These are phyloP conservation scores for Penicillium brasilianum DNA, from an alignment of 2,329 filamentous ascomycete species.

Conservation along the genomic window DNA sequence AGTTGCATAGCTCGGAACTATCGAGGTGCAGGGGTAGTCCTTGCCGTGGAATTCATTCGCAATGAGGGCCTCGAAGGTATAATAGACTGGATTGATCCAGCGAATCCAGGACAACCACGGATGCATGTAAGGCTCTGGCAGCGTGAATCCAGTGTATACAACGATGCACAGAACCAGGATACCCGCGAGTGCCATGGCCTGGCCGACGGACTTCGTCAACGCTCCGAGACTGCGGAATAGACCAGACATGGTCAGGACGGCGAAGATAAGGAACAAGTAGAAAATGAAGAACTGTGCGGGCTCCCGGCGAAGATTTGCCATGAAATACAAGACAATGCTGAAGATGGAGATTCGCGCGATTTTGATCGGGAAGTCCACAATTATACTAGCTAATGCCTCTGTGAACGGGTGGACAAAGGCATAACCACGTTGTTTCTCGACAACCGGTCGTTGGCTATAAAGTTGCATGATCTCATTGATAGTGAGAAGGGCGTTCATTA, in stretches of 20 bases:
- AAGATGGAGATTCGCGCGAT: conserved; percentile 73
- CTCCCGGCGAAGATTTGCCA: conserved; percentile 76
- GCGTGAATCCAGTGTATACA: conserved; percentile 44
- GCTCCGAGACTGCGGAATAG: conserved; percentile 61
- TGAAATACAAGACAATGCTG: conserved; percentile 82
- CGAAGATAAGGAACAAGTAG: conserved; percentile 51
- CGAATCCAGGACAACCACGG: conserved; percentile 55
- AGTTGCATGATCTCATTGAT: conserved; percentile 50
- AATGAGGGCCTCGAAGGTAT: conserved; percentile 38
- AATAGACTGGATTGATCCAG: conserved; percentile 41
- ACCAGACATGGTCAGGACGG: conserved; percentile 56
- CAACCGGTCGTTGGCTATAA: conserved; percentile 30
- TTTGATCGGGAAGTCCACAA: conserved; percentile 69
- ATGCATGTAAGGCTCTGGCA: conserved; percentile 52
- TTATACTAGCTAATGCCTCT: conserved; percentile 20
- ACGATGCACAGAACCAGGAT: conserved; percentile 39
- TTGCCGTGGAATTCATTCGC: conserved; percentile 40
- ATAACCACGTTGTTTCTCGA: conserved; percentile 38
- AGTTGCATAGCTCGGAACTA: conserved; percentile 28
- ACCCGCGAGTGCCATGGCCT: conserved; percentile 57
- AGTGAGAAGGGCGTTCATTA: conserved; percentile 77
- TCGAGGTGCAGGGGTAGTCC: conserved; percentile 26
- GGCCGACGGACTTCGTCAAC: conserved; percentile 43
- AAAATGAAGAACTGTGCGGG: conserved; percentile 84
- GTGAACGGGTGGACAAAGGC: conserved; percentile 39